Base-by-base conservation (phyloP, 371 early-diverging fungal genomes). In the Saksenaea vasiformis region DNA sequence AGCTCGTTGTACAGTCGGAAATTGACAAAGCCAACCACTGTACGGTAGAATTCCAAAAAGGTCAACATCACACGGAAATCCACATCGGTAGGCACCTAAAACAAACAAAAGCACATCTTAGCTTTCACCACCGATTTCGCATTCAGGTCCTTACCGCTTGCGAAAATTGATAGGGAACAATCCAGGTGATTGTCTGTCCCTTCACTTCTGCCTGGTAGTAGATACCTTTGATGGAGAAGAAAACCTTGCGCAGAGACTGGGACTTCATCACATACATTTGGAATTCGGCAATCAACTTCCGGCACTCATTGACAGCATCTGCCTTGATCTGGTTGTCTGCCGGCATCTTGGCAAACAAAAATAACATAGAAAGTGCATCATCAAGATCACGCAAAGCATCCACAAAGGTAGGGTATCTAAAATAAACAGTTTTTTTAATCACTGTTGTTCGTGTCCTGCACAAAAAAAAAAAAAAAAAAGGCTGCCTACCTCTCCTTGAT, bases 141-240 rank as follows among this genome's bases (percentile, higher is more conserved):
- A 14, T 17, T 44, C 17, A 31, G 57, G 19, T 7, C 70, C 70
- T 58, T 80, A 89, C 91, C 54, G 83, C 76, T 84, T 94, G 95
- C 62, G 91, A 83, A 77, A 97, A 97, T 75, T 94, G 90, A 79
- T 94, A 94, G 19, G 99, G 99, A 15, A 94, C 94, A 44, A 98
- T 74, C 98, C 98, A 98, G 28, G 94, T 96, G 37, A 98, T 83
- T 43, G 86, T 86, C 76, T 95, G 93, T 22, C 98, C 99, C 76
- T 92, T 89, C 73, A 98, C 91, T 60, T 95, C 95, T 17, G 93
- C 97, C 84, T 97, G 97, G 76, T 96, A 97, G 83, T 98, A 98
- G 72, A 97, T 95, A 58, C 99, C 99, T 86, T 98, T 98, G 89
- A 98, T 95, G 15, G 95, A 94, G 66, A 97, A 82, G 76, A 98